Evolutionary conservation across 2,329 filamentous ascomycete genomes (phyloP).

Genomic region (Colletotrichum zoysiae): DNA sequence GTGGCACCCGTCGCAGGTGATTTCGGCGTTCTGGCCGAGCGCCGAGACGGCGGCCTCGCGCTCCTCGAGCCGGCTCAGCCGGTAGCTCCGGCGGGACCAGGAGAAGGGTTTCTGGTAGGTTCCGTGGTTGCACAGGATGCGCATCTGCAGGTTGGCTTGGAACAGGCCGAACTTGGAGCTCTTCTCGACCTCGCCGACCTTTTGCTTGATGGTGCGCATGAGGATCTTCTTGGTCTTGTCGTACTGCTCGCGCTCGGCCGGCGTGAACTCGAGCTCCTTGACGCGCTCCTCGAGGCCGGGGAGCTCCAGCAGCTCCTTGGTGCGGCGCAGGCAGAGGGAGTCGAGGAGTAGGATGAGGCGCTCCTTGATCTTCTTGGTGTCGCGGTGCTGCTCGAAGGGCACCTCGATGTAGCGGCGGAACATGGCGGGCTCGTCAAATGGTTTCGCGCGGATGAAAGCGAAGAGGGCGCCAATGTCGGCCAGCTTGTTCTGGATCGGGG

Average conservation of each 20-base stretch:
- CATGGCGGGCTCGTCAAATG: conserved; percentile 54
- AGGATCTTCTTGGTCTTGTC: conserved; percentile 52
- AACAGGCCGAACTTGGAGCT: conserved; percentile 58
- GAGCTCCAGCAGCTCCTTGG: conserved; percentile 55
- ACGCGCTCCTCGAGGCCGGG: conserved; percentile 46
- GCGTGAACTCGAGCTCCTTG: conserved; percentile 50
- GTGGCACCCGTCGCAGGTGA: conserved; percentile 49
- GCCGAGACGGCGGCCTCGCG: conserved; percentile 46
- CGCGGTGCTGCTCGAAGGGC: conserved; percentile 51
- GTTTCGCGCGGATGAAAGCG: conserved; percentile 59
- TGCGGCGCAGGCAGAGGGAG: conserved; percentile 57
- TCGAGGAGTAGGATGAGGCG: conserved; percentile 52
- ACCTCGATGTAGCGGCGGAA: conserved; percentile 60
- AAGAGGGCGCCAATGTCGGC: conserved; percentile 65
- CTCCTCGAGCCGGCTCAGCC: conserved; percentile 47
- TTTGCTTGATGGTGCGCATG: conserved; percentile 53
- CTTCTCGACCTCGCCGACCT: conserved; percentile 51
- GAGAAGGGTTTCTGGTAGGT: conserved; percentile 60
- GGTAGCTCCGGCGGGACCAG: conserved; percentile 51
- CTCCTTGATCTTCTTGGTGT: conserved; percentile 44
- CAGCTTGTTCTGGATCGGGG: conserved; percentile 66
- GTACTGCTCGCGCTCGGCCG: conserved; percentile 50
- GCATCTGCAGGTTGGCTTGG: conserved; percentile 59
- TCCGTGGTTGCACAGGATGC: conserved; percentile 64
- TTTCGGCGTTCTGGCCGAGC: conserved; percentile 45